Base-by-base conservation (phyloP, 208 protist genomes). In the Trypanosoma caninum region DNA sequence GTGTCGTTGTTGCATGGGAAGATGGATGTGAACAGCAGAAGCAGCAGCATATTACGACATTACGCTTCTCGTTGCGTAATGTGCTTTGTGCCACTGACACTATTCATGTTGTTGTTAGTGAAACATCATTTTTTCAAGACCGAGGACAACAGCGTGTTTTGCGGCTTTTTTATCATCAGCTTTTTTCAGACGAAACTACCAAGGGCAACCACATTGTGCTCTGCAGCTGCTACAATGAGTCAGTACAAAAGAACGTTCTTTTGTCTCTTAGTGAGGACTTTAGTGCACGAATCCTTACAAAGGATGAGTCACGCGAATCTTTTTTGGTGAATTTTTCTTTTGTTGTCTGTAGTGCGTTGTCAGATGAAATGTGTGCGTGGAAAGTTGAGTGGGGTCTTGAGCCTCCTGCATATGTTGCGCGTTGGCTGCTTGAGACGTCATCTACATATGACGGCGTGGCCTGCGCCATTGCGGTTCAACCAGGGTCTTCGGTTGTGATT, bases 401-500 rank as follows among this genome's bases (percentile, higher is more conserved):
- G 20, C 16, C 53, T 18, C 53, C 58, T 20, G 25, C 46, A 6
- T 65, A 76, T 7, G 65, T 82, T 27, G 69, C 78, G 9, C 44
- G 67, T 14, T 89, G 82, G 82, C 54, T 89, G 23, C 25, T 27
- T 6, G 25, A 31, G 4, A n/a, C n/a, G n/a, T n/a, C n/a, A n/a
- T 76, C 76, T 35, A 42, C 35, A 23, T 45, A 47, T 4, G 68
- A 75, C 34, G 74, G 72, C 33, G 72, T 82, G 10, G 59, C 89
- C 0, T 80, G 72, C 63, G 64, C 82, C 45, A 67, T 92, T 37
- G 66, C 78, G 10, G 76, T 92, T 47, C 77, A 81, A 57, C 47
- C 45, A 18, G 33, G 46, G 45, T 34, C 51, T 10, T 56, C 74
- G n/a, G 50, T 31, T 37, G 70, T 76, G 16, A 60, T 60, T n/a